Percentiles rank a stretch among this genome's conserved stretches.
These are phyloP conservation scores for Sanguinoderma infundibulare DNA, from an alignment of 1,284 basidiomycete species.

Conservation along the genomic window DNA sequence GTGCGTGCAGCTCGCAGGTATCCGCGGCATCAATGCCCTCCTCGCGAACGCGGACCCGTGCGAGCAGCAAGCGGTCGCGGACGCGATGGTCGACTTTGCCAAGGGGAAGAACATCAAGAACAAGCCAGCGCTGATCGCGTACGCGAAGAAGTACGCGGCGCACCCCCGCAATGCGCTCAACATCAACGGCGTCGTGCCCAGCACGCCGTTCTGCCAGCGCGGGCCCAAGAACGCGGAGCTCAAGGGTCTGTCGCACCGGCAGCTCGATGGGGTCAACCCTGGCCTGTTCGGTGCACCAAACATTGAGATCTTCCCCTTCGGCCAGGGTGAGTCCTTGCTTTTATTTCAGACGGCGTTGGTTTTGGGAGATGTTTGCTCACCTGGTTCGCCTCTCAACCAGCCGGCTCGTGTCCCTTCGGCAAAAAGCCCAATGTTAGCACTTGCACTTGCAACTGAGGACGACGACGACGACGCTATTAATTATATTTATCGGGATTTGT, in stretches of 20 bases:
- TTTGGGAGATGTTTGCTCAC: too few species aligned
- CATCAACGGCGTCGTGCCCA: slow-evolving; percentile 16
- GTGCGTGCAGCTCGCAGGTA: slow-evolving; percentile 46
- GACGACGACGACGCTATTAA: background rate
- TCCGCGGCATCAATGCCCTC: slow-evolving; percentile 45
- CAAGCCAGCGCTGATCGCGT: slow-evolving; percentile 42
- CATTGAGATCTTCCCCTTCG: slow-evolving; percentile 31
- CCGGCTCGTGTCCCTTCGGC: slow-evolving; percentile 35
- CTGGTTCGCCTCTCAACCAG: slow-evolving; percentile 10
- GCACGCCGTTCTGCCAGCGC: slow-evolving; percentile 40
- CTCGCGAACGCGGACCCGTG: slow-evolving; percentile 49
- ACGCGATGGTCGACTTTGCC: slow-evolving; percentile 53
- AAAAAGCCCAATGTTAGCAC: slow-evolving; percentile 30
- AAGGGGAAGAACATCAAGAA: slow-evolving; percentile 47
- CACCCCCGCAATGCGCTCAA: slow-evolving; percentile 46
- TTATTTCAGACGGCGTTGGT: too few species aligned
- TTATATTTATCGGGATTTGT: too few species aligned
- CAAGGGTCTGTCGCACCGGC: slow-evolving; percentile 41
- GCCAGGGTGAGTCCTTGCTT: slow-evolving; percentile 35
- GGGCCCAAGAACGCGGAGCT: slow-evolving; percentile 42
- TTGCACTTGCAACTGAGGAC: slow-evolving; percentile 30
- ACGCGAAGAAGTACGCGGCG: slow-evolving; percentile 45
- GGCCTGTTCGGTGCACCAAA: slow-evolving; percentile 33
- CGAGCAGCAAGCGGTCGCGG: slow-evolving; percentile 50
- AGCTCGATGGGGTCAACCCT: slow-evolving; percentile 38